Conservation (phyloP, 2,329 filamentous ascomycete genomes). For the Fusarium nematophilum region DNA sequence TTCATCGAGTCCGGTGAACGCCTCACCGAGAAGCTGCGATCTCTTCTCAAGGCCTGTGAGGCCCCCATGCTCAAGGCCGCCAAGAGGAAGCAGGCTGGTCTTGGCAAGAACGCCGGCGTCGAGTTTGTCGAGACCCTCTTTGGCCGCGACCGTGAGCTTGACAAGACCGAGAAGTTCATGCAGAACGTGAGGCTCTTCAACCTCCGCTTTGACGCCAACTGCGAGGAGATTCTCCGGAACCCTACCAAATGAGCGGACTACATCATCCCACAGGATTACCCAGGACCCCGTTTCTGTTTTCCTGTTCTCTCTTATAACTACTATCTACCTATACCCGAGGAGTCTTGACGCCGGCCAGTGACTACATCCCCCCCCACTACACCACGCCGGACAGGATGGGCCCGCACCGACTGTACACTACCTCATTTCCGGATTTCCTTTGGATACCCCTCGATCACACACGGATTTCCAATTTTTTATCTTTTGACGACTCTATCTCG, state of each 20-base stretch:
- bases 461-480: conserved; percentile 40
- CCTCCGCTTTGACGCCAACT: conserved; percentile 95
- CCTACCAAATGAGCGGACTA: conserved; percentile 62
- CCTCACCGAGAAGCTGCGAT: conserved; percentile 85
- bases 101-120: conserved; percentile 91
- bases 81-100: conserved; percentile 73
- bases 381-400: conserved; percentile 42
- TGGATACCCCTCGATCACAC: conserved; percentile 37
- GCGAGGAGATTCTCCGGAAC: conserved; percentile 82
- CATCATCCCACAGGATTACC: conserved; percentile 34
- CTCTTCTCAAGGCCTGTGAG: conserved; percentile 90
- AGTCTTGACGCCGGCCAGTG: conserved; percentile 34
- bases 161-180: conserved; percentile 94
- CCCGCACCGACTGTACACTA: conserved; percentile 46
- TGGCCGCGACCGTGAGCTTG: conserved; percentile 87
- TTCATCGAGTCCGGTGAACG: conserved; percentile 92
- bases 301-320: conserved; percentile 27
- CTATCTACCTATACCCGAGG: conserved; percentile 37
- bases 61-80: conserved; percentile 93
- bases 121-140: conserved; percentile 98
- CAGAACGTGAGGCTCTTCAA: conserved; percentile 88
- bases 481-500: conserved; percentile 40
- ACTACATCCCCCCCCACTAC: conserved; percentile 30
- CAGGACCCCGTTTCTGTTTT: conserved; percentile 40
- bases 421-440: conserved; percentile 42